A percentile compares a stretch with the other conserved stretches of the same genome.
phyloP scores from a whole-genome alignment of 768 basidiomycete species.

The Termitomyces sp. region DNA sequence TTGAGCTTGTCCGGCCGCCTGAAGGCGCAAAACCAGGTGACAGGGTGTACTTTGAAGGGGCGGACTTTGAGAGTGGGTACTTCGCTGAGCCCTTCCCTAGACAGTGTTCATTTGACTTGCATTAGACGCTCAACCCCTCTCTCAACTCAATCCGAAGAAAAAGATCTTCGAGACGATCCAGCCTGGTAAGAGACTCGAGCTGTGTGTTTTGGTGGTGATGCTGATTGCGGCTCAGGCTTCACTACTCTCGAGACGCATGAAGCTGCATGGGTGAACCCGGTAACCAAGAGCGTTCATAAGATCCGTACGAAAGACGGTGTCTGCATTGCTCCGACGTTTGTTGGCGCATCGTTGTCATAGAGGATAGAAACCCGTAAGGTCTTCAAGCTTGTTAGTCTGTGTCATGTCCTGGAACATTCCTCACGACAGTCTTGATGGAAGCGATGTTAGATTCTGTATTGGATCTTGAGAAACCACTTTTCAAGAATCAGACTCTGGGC shows the following conservation, averaged over 20 bases:
- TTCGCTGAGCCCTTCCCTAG: background rate
- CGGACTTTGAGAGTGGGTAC: slow-evolving; percentile 70
- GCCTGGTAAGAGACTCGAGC: slow-evolving; percentile 48
- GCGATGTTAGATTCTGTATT: background rate
- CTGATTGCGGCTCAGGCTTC: slow-evolving; percentile 48
- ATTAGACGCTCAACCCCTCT: slow-evolving; percentile 57
- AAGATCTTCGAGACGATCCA: slow-evolving; percentile 98
- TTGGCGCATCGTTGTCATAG: slow-evolving; percentile 92
- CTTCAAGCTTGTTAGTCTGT: too few species aligned
- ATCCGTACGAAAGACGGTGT: slow-evolving; percentile 85
- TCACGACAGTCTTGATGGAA: background rate
- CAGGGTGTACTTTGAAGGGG: slow-evolving; percentile 90
- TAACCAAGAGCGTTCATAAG: slow-evolving; percentile 69
- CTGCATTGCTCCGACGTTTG: slow-evolving; percentile 72
- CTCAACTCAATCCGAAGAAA: slow-evolving; percentile 96
- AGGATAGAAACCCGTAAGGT: slow-evolving; percentile 1
- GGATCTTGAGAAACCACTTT: slow-evolving; percentile 7
- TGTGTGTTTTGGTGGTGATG: background rate
- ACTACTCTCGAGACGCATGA: slow-evolving; percentile 82
- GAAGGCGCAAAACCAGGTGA: slow-evolving; percentile 85
- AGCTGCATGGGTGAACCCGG: slow-evolving; percentile 91
- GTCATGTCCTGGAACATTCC: too few species aligned
- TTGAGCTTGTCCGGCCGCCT: slow-evolving; percentile 91
- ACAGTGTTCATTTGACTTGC: slow-evolving; percentile 1
- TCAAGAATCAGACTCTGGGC: background rate